These are phyloP conservation scores for Nannochloris sp. DNA, from an alignment of 139 green algal species.

Conservation along the genomic window DNA sequence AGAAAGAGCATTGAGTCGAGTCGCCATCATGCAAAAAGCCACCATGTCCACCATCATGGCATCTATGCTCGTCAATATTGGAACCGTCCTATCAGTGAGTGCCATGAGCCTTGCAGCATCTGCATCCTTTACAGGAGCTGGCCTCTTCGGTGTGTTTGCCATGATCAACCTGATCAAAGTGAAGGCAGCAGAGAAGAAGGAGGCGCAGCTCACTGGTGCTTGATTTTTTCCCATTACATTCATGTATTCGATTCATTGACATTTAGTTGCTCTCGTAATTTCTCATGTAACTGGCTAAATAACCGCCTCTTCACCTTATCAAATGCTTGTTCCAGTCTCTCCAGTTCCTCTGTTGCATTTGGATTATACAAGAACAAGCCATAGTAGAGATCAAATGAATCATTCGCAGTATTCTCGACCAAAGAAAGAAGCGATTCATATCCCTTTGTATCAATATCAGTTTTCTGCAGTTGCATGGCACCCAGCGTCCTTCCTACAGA, in stretches of 20 bases:
- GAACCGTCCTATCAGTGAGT: conserved; percentile 67
- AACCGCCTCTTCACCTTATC: conserved; percentile 81
- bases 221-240: conserved; percentile 1
- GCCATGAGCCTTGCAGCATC: conserved; percentile 24
- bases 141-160: conserved; percentile 34
- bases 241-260: background rate
- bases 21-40: conserved; percentile 67
- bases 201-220: conserved; percentile 52
- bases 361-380: conserved; percentile 88
- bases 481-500: conserved; percentile 85
- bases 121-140: conserved; percentile 50
- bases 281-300: conserved; percentile 68
- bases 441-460: conserved; percentile 90
- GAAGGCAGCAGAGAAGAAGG: conserved; percentile 66
- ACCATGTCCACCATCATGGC: conserved; percentile 59
- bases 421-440: conserved; percentile 87
- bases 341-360: conserved; percentile 69
- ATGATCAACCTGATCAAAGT: conserved; percentile 53
- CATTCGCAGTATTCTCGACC: conserved; percentile 93
- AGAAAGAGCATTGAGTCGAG: conserved; percentile 79
- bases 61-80: conserved; percentile 84
- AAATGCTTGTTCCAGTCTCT: conserved; percentile 68
- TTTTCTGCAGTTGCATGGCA: conserved; percentile 46
- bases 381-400: conserved; percentile 99
- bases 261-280: conserved; percentile 41